These are phyloP conservation scores for Aspergillus ellipticus DNA, from an alignment of 495 filamentous ascomycete genomes.

Conservation along the genomic window DNA sequence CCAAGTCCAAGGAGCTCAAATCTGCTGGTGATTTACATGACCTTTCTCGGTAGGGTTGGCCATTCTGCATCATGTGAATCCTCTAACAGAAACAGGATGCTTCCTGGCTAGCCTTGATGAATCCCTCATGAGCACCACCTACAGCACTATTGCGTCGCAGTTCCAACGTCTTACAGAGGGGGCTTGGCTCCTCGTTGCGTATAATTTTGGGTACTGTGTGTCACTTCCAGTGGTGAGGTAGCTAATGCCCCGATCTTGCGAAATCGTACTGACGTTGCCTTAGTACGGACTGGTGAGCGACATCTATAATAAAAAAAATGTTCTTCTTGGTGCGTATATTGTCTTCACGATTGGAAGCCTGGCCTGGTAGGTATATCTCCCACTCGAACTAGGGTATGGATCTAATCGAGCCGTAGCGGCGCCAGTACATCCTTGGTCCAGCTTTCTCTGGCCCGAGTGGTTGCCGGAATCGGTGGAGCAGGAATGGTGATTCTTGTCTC, in stretches of 20 bases:
- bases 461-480: slow-evolving; percentile 26
- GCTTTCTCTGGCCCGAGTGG: slow-evolving; percentile 20
- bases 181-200: slow-evolving; percentile 31
- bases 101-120: slow-evolving; percentile 32
- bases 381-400: background rate
- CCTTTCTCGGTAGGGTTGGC: background rate
- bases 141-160: slow-evolving; percentile 30
- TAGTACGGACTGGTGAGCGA: slow-evolving; percentile 31
- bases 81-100: slow-evolving; percentile 21
- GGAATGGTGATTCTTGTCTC: slow-evolving; percentile 26
- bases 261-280: background rate
- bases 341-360: slow-evolving; percentile 30
- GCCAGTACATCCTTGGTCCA: slow-evolving; percentile 19
- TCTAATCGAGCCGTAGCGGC: slow-evolving; percentile 12
- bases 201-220: slow-evolving; percentile 34
- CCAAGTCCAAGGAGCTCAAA: background rate
- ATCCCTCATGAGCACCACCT: slow-evolving; percentile 31
- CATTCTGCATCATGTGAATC: background rate
- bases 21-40: background rate
- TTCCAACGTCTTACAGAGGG: slow-evolving; percentile 26
- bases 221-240: slow-evolving; percentile 31
- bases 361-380: slow-evolving; percentile 25
- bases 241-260: background rate
- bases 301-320: slow-evolving; percentile 26
- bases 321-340: slow-evolving; percentile 26